Conservation (phyloP, 768 basidiomycete genomes). For the Nevesoporus exiguus region DNA sequence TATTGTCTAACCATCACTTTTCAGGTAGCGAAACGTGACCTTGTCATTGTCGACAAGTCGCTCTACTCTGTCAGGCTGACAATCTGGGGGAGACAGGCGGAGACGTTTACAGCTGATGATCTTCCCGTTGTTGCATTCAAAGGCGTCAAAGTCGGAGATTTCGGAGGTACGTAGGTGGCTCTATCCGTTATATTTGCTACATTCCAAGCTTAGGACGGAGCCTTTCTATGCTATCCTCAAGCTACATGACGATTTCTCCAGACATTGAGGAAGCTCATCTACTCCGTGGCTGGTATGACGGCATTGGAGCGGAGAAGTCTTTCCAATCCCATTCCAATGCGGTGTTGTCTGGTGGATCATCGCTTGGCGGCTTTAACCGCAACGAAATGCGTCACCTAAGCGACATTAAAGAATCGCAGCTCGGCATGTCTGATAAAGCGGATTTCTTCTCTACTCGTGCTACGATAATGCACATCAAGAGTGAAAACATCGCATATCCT, state of each 20-base stretch:
- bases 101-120: constrained; percentile 60
- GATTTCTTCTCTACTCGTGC: constrained; percentile 81
- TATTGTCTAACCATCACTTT: constrained; percentile 2
- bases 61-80: constrained; percentile 78
- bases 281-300: constrained; percentile 91
- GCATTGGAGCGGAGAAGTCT: constrained; percentile 51
- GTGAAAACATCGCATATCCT: constrained; percentile 80
- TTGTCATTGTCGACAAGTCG: constrained; percentile 84
- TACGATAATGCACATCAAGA: constrained; percentile 84
- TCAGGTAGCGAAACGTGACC: constrained; percentile 84
- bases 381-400: constrained; percentile 68
- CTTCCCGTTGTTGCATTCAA: constrained; percentile 88
- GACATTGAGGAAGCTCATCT: constrained; percentile 87
- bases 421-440: constrained; percentile 71
- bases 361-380: constrained; percentile 55
- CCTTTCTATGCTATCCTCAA: constrained; percentile 78
- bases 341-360: constrained; percentile 35
- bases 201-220: constrained; percentile 55
- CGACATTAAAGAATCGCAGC: constrained; percentile 73
- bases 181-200: constrained; percentile 1
- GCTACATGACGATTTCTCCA: constrained; percentile 81
- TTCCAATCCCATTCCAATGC: constrained; percentile 72
- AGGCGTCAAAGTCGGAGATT: constrained; percentile 90
- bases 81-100: constrained; percentile 94
- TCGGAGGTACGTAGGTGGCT: constrained; percentile 52